Percentiles rank a stretch among this genome's conserved stretches.
phyloP scores from a whole-genome alignment of 495 filamentous ascomycete species.

The Penicillium atrosanguineum region DNA sequence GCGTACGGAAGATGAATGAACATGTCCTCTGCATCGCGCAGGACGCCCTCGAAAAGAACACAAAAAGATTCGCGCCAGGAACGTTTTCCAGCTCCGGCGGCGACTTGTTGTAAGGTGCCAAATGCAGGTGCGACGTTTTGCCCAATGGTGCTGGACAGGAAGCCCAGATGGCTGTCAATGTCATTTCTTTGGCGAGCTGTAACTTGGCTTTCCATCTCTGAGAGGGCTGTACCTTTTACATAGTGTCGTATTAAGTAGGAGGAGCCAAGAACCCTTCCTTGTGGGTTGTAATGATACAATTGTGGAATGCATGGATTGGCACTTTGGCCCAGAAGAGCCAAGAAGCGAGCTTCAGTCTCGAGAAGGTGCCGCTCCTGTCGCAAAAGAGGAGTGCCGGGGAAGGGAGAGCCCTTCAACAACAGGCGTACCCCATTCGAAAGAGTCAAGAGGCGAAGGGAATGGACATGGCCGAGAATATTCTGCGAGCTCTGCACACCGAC shows the following conservation, averaged over 20 bases:
- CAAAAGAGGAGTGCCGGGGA: conserved; percentile 48
- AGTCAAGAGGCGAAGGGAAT: conserved; percentile 50
- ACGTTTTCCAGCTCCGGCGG: conserved; percentile 42
- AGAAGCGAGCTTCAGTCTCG: conserved; percentile 53
- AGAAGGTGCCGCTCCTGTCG: conserved; percentile 56
- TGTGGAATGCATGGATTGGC: conserved; percentile 47
- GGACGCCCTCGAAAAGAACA: conserved; percentile 56
- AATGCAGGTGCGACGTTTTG: conserved; percentile 47
- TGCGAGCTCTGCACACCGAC: conserved; percentile 44
- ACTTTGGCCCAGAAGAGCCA: conserved; percentile 48
- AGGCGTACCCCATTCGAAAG: conserved; percentile 54
- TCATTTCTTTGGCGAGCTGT: conserved; percentile 33
- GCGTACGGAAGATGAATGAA: conserved; percentile 65
- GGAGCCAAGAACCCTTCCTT: conserved; percentile 37
- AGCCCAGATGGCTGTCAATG: conserved; percentile 44
- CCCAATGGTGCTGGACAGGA: conserved; percentile 30
- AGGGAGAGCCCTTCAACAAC: conserved; percentile 54
- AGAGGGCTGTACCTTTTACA: conserved; percentile 44
- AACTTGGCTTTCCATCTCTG: conserved; percentile 38
- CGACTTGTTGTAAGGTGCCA: conserved; percentile 49
- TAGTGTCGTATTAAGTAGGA: conserved; percentile 50
- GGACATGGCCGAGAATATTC: conserved; percentile 46
- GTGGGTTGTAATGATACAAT: conserved; percentile 49
- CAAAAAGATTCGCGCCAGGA: conserved; percentile 64
- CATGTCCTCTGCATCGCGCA: conserved; percentile 71